Percentiles rank a stretch among this genome's conserved stretches.
phyloP scores from a whole-genome alignment of 306 rosid genomes.

The Cucumis hystrix region DNA sequence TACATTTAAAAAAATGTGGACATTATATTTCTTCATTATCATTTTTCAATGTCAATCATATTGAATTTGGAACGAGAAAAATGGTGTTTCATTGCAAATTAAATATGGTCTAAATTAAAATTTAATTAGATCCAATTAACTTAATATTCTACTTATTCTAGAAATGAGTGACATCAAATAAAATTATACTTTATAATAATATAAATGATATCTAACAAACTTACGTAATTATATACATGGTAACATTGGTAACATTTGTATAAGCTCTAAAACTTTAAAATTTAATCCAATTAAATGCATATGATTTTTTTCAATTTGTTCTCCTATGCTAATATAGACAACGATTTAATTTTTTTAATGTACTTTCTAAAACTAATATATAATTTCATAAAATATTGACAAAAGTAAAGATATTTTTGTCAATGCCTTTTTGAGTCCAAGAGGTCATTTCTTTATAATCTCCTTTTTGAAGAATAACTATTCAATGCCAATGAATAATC shows the following conservation, averaged over 20 bases:
- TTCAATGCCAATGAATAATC: not conserved
- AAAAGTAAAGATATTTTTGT: not conserved
- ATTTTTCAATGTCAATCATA: not conserved
- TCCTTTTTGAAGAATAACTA: not conserved
- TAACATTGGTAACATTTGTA: no score
- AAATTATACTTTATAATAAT: no score
- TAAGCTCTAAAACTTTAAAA: no score
- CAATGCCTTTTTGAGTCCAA: not conserved
- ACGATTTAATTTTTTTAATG: no score
- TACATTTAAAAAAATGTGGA: not conserved
- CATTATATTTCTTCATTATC: not conserved
- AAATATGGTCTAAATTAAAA: not conserved
- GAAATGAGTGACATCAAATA: no score
- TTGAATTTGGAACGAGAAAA: not conserved
- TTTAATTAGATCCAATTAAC: not conserved
- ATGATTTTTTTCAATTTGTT: no score
- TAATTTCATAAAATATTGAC: not conserved
- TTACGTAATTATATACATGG: no score
- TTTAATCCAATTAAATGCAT: no score
- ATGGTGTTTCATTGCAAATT: not conserved
- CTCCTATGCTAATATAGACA: no score
- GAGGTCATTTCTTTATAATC: not conserved
- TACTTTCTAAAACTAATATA: not conserved
- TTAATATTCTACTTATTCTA: no score
- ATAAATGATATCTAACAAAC: no score